Conservation (phyloP, 495 filamentous ascomycete species). For the Lasiosphaeria hispida region DNA sequence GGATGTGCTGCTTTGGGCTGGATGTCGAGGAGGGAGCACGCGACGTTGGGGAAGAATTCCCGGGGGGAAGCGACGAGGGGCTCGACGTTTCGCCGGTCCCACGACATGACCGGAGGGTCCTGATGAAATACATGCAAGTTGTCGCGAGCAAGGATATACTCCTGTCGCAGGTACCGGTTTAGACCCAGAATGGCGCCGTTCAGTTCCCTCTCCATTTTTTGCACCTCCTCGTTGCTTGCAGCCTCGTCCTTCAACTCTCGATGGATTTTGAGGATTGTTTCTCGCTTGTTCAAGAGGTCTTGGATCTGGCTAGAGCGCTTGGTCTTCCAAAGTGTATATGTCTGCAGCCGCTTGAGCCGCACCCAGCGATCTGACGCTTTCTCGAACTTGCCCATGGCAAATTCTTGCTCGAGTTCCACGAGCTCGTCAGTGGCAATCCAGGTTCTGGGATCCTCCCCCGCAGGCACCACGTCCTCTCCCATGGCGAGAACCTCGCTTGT, state of each 20-base stretch:
- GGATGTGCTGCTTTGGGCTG: slow-evolving; percentile 40
- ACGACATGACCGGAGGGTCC: slow-evolving; percentile 51
- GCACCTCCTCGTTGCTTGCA: background rate
- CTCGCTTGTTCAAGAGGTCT: slow-evolving; percentile 21
- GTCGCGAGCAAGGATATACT: slow-evolving; percentile 40
- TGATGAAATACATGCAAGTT: slow-evolving; percentile 44
- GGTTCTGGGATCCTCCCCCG: background rate
- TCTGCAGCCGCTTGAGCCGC: background rate
- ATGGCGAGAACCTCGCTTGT: slow-evolving; percentile 23
- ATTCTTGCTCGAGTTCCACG: background rate
- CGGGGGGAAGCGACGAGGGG: slow-evolving; percentile 44
- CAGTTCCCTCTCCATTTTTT: slow-evolving; percentile 21
- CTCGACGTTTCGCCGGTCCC: slow-evolving; percentile 60
- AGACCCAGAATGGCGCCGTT: slow-evolving; percentile 9
- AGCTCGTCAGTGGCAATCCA: background rate
- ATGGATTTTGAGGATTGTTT: slow-evolving; percentile 13
- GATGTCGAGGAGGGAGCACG: slow-evolving; percentile 43
- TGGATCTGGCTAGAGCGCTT: slow-evolving; percentile 25
- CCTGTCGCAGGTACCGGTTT: slow-evolving; percentile 13
- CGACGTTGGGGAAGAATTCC: slow-evolving; percentile 57
- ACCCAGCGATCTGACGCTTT: background rate
- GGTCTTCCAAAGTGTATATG: background rate
- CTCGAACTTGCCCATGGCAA: background rate
- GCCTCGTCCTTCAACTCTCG: background rate
- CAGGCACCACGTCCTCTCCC: background rate